phyloP scores from a whole-genome alignment of 306 rosid species.

The Casuarina glauca region DNA sequence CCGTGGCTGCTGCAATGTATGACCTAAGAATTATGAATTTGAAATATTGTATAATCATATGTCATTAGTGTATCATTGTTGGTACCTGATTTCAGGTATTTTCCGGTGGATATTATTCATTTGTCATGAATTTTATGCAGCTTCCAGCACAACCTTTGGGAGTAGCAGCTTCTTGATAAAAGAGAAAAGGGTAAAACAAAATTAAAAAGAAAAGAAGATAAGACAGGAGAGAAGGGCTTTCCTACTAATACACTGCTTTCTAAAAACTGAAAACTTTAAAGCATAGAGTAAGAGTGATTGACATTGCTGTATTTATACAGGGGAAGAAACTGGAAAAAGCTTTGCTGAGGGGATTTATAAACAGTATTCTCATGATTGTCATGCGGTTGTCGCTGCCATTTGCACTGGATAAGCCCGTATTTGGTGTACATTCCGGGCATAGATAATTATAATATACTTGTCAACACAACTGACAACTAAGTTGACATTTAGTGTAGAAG shows the following conservation, averaged over 20 bases:
- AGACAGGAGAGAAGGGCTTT: background rate
- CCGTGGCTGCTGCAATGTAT: conserved; percentile 7
- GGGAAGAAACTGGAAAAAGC: no score
- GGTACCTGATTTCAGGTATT: background rate
- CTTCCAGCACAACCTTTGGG: background rate
- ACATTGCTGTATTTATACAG: background rate
- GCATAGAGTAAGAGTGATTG: background rate
- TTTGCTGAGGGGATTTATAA: background rate
- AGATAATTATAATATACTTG: background rate
- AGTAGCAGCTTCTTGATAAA: background rate
- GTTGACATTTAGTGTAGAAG: background rate
- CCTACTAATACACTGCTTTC: background rate
- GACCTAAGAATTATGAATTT: conserved; percentile 2
- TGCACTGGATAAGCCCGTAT: background rate
- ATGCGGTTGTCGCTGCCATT: background rate
- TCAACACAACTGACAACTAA: background rate
- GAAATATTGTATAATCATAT: background rate
- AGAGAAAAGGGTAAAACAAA: background rate
- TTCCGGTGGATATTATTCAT: background rate
- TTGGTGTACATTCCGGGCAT: background rate
- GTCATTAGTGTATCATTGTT: background rate
- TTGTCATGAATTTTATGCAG: background rate
- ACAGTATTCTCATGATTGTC: background rate
- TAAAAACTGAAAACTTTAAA: background rate
- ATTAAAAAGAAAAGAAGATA: background rate